Evolutionary conservation across 805 yeast species (phyloP), one percentile per base, ranked within the genome.

Genomic region (Candida chauliodis): DNA sequence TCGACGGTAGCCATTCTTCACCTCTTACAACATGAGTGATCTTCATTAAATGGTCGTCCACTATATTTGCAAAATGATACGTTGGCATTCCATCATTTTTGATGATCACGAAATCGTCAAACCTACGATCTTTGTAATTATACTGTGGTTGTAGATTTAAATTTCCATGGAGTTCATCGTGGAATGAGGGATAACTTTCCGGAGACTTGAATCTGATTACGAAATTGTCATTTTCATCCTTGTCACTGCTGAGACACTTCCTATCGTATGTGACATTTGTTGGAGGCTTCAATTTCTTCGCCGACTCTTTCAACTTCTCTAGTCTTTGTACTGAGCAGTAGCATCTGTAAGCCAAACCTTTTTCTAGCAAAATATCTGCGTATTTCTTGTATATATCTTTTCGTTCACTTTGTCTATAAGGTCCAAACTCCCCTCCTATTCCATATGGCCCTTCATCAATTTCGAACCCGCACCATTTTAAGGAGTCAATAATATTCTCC

Each of bases 71-170:
- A 53, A 93, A 81, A 61, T 93, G 99, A 51, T 93, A 93, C 0
- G 99, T 93, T 18, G 99, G 99, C 43, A 87, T 65, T 0, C 91
- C 90, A 58, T 93, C 98, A n/a, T 95, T 84, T 60, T 93, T 93
- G 54, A 93, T 57, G 19, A 93, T 64, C 8, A 93, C 86, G 20
- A 88, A 88, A 56, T 93, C 99, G 52, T 93, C 99, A 56, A 71
- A 90, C 35, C 97, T 69, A 22, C 79, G 67, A 58, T 89, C 96
- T 14, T 58, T 59, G 18, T 58, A 52, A 55, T 90, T 88, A 19
- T 76, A 66, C 54, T 88, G 96, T 1, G 95, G 87, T 56, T 89
- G 96, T 20, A 85, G 65, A 47, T 84, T 75, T 14, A 90, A 59
- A 4, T 52, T 53, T 1, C 98, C 98, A 51, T 90, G 96, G 7